Evolutionary conservation across 1,139 yeast genomes (phyloP), one percentile per base, ranked within the genome.

Genomic region (Taphrina flavorubra): DNA sequence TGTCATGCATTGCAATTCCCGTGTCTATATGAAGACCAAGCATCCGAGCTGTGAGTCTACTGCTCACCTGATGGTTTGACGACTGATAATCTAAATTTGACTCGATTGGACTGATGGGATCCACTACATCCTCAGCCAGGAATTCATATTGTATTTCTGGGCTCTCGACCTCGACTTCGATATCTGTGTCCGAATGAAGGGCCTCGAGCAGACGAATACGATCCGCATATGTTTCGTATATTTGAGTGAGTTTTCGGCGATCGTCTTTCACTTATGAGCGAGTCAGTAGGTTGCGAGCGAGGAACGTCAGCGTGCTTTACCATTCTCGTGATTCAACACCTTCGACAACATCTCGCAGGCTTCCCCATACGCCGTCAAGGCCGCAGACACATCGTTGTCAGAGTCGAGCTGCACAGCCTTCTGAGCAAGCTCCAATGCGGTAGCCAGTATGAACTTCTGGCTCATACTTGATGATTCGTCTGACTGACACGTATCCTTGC

Each of bases 161-260:
- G 20, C 36, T 20, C 14, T 18, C 36, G 18, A 7, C 18, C 47
- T 44, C 47, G 18, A 44, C 2, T 14, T 49, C 55, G n/a, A 31
- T 20, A 20, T 34, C 10, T 4, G 10, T 6, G 16, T 16, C 18
- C 1, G 58, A 40, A 25, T 51, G 49, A 7, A 62, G 49, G 14
- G 57, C 59, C 31, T 46, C 31, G 13, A 63, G 56, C 46, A 63
- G 46, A 1, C 37, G 42, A 13, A 55, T 47, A 11, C 67, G 67
- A 10, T 53, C 67, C n/a, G 67, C 40, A 20, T 63, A 63, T 8
- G 67, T 63, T 13, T 63, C 67, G 56, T 63, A 53, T 14, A 63
- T 63, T 11, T 46, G 60, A 10, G 34, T 46, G 11, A 63, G 51
- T 31, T 63, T 63, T 10, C 44, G 67, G 10, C 55, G 44, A 18